phyloP scores from a whole-genome alignment of 108 stramenopile genomes.

The Mediolabrus comicus region DNA sequence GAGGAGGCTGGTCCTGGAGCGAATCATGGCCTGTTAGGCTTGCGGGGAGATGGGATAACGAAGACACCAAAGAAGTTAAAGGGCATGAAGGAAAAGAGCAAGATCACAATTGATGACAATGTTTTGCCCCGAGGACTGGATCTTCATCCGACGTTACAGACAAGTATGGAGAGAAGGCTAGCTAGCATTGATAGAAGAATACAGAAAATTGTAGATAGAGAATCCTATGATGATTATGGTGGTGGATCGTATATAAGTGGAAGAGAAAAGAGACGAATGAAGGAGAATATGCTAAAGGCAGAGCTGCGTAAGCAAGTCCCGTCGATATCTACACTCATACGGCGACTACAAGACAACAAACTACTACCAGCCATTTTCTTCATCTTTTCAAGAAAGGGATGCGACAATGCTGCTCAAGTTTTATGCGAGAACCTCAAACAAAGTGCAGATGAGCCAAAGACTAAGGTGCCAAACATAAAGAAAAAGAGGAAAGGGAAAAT shows the following conservation, averaged over 20 bases:
- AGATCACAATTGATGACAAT: constrained; percentile 6
- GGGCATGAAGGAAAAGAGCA: constrained; percentile 26
- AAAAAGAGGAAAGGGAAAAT: constrained; percentile 18
- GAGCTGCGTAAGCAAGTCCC: constrained; percentile 78
- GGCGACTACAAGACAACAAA: constrained; percentile 62
- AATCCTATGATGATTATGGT: constrained; percentile 23
- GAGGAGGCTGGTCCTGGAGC: constrained; percentile 80
- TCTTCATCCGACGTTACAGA: constrained; percentile 59
- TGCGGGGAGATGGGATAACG: constrained; percentile 63
- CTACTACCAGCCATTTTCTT: constrained; percentile 93
- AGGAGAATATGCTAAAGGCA: constrained; percentile 60
- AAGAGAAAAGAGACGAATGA: constrained; percentile 61
- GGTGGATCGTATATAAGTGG: constrained; percentile 38
- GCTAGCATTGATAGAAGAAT: constrained; percentile 62
- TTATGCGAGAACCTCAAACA: constrained; percentile 50
- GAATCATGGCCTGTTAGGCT: constrained; percentile 68
- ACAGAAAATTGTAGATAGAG: constrained; percentile 47
- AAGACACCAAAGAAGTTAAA: constrained; percentile 13
- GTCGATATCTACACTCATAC: constrained; percentile 59
- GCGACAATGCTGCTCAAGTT: constrained; percentile 81
- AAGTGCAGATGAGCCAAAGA: constrained; percentile 15
- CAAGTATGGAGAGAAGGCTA: constrained; percentile 44
- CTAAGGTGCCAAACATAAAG: constrained; percentile 16
- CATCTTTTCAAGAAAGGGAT: constrained; percentile 89
- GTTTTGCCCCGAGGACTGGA: constrained; percentile 64